Percentiles rank a stretch among this genome's conserved stretches.
Evolutionary conservation across 164 flowering plant genomes (phyloP).

Genomic region (Tetracentron sinense): DNA sequence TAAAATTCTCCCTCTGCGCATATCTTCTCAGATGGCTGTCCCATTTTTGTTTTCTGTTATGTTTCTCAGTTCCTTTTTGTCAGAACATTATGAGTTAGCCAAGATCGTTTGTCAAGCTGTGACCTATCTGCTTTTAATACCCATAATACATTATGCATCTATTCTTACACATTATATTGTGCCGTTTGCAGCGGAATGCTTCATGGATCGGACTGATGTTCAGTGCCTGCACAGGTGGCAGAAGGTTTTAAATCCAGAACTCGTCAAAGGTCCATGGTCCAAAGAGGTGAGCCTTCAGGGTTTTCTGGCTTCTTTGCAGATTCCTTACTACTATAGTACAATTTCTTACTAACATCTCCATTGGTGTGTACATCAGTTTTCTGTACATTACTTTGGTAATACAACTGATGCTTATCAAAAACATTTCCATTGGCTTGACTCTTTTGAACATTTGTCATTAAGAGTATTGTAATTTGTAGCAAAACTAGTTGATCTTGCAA

Average conservation of each 20-base stretch:
- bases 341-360: too few relatives aligned
- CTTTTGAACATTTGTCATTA: constrained; percentile 2
- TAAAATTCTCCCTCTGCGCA: too few relatives aligned
- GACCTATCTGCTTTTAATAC: neutral
- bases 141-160: too few relatives aligned
- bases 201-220: constrained; percentile 50
- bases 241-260: constrained; percentile 55
- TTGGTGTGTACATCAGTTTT: too few relatives aligned
- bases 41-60: neutral
- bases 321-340: neutral
- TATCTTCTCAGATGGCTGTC: too few relatives aligned
- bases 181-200: constrained; percentile 50
- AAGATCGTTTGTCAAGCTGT: neutral
- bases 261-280: constrained; percentile 57
- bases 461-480: neutral
- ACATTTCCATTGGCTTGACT: neutral
- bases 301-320: neutral
- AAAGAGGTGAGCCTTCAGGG: constrained; percentile 36
- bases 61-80: neutral
- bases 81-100: too few relatives aligned
- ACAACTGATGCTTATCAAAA: too few relatives aligned
- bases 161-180: constrained; percentile 1
- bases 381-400: too few relatives aligned
- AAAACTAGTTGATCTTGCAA: constrained; percentile 3
- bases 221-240: constrained; percentile 63